Base-by-base conservation (phyloP, 2,329 filamentous ascomycete species). In the Penicillium occitanis region DNA sequence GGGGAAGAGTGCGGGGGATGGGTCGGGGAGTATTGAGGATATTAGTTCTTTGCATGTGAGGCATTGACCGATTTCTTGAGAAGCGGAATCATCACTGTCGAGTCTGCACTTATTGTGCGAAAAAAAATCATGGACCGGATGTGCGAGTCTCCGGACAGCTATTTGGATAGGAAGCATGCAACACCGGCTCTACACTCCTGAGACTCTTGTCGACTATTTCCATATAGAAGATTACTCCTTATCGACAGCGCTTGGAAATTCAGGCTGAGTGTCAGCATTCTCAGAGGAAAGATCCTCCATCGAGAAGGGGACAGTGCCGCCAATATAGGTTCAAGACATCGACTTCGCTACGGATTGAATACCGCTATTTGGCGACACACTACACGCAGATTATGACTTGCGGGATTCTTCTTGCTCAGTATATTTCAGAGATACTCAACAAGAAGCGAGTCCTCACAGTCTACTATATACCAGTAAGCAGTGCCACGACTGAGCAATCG, bases 11-110 rank as follows among this genome's bases (percentile, higher is more conserved):
- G 68, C 71, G 0, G 76, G 75, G 10, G 78, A 79, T 71, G 76
- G 74, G 1, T 77, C 73, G 48, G 78, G 79, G 40, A 83, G 75
- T 69, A 84, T 83, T 72, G 83, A 85, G 70, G 79, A 82, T 70
- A 79, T 81, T 59, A 81, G 77, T 67, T 72, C 80, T 30, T 70
- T 82, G 65, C 78, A 73, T 42, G 73, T 78, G 44, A 77, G 78
- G 61, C 76, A 76, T 69, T 79, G 71, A 78, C 3, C 25, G 25
- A 25, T 25, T 3, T 4, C 25, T 4, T 25, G 25, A 25, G 25
- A 25, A 25, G 25, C 25, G 25, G 25, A 25, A 25, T 25, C 25
- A 25, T 25, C 25, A 25, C 25, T 25, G 25, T 4, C 2, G 25
- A 25, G 25, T 25, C 25, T 25, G 25, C 25, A 25, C 25, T 25